Base-by-base conservation (phyloP, 129 eudicot species). In the Flaveria trinervia region DNA sequence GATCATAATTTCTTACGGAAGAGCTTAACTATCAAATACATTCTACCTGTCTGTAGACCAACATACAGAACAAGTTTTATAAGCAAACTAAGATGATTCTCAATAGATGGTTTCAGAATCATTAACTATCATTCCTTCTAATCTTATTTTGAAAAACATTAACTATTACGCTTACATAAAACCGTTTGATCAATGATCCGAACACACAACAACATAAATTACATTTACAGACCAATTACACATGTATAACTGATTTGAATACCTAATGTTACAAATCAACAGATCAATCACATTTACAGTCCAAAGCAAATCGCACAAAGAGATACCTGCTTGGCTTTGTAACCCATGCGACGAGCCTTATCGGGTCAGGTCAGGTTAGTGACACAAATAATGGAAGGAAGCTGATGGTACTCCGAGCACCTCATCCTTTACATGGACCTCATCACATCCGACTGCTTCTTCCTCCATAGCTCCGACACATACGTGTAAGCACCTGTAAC, bases 341-440 rank as follows among this genome's bases (percentile, higher is more conserved):
- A 92, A 1, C 97, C 97, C 45, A 92, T 77, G 4, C 96, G 92
- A 13, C 97, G 90, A 49, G 97, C 97, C 86, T 92, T 92, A 44
- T 91, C 97, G 72, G 94, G 97, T 18, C 97, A 88, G 65, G 97
- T 91, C 4, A 94, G 97, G 12, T 76, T 90, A n/a, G 97, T 89
- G 55, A 92, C 97, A 66, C 97, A 89, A 0, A 92, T 96, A 68
- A 92, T 90, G 13, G 97, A 87, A 49, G 97, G 97, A 77, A 85
- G 92, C 83, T 91, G 95, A 50, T 92, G 93, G 54, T 90, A 90
- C 88, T 90, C 96, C 93, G 93, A 90, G 51, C 93, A 88, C 73
- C 96, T 83, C 4, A 87, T 88, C 81, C 96, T 71, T 66, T 77
- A 86, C 83, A 90, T 71, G 49, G 85, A 90, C 84, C 96, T 87